Conservation (phyloP, 176 grass and related monocot species). For the Aegilops longissima region DNA sequence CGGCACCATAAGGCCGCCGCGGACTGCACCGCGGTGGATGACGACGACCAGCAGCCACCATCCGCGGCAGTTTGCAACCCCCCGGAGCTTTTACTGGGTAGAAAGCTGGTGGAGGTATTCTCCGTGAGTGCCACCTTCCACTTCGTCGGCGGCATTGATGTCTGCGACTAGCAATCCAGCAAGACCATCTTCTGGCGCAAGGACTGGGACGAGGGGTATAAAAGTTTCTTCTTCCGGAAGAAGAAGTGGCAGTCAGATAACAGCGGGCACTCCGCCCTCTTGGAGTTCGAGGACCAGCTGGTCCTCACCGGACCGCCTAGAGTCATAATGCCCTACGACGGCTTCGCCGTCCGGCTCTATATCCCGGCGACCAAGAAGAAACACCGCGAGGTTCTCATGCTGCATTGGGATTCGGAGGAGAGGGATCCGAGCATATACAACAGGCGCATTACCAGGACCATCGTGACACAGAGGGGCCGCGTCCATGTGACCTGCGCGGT, state of each 20-base stretch:
- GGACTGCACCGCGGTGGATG: too few relatives aligned
- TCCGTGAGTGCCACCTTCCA: background rate
- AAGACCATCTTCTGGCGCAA: background rate
- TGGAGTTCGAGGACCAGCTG: too few relatives aligned
- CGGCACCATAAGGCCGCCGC: background rate
- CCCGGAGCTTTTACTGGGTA: too few relatives aligned
- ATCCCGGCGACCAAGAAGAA: background rate
- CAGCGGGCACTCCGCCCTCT: background rate
- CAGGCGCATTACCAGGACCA: background rate
- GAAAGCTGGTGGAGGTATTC: background rate
- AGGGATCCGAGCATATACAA: background rate
- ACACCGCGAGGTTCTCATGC: background rate
- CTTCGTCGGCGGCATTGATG: background rate
- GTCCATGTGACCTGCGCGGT: background rate
- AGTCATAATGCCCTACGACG: background rate
- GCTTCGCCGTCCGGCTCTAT: background rate
- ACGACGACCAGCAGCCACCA: too few relatives aligned
- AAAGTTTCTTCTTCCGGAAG: background rate
- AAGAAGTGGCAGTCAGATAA: background rate
- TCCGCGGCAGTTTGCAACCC: too few relatives aligned
- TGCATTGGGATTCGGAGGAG: background rate
- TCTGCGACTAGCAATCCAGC: background rate
- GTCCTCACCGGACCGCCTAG: background rate
- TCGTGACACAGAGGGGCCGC: background rate
- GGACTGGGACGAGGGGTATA: background rate